These are phyloP conservation scores for Beta macrorhiza DNA, from an alignment of 179 eudicot species.

Conservation along the genomic window DNA sequence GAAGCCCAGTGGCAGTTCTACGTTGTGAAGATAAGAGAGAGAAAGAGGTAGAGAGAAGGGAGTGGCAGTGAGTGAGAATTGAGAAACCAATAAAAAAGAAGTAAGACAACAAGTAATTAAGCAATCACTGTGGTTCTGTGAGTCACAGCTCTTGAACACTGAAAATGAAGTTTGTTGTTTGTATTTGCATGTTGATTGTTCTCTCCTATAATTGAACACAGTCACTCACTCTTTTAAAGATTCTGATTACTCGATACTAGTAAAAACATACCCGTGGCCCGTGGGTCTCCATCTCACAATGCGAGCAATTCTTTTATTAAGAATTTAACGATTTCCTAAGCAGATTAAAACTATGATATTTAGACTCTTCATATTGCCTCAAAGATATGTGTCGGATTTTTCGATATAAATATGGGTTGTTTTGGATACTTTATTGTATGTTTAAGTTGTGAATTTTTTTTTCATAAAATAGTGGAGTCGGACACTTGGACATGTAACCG, in stretches of 20 bases:
- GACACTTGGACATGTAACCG: too few relatives aligned
- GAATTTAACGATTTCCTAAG: too few relatives aligned
- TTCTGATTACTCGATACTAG: background rate
- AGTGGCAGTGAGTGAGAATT: background rate
- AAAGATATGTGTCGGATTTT: too few relatives aligned
- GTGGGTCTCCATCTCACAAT: slow-evolving; percentile 21
- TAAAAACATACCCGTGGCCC: slow-evolving; percentile 3
- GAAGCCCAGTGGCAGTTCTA: slow-evolving; percentile 19
- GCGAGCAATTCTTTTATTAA: too few relatives aligned
- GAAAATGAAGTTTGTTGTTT: slow-evolving; percentile 37
- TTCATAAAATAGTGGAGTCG: too few relatives aligned
- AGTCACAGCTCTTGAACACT: slow-evolving; percentile 27
- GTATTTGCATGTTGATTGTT: slow-evolving; percentile 31
- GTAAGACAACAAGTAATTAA: slow-evolving; percentile 14
- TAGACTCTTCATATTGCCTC: too few relatives aligned
- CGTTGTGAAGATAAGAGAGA: background rate
- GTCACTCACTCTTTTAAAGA: background rate
- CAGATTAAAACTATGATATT: too few relatives aligned
- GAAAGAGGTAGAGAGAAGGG: background rate
- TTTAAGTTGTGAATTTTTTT: too few relatives aligned
- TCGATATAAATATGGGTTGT: too few relatives aligned
- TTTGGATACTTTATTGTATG: too few relatives aligned
- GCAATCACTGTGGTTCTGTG: slow-evolving; percentile 23
- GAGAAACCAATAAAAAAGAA: slow-evolving; percentile 16
- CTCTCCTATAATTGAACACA: slow-evolving; percentile 26